A percentile compares a stretch with the other conserved stretches of the same genome.
Evolutionary conservation across 192 early-diverging fungal genomes (phyloP).

Genomic region (Linnemannia schmuckeri): DNA sequence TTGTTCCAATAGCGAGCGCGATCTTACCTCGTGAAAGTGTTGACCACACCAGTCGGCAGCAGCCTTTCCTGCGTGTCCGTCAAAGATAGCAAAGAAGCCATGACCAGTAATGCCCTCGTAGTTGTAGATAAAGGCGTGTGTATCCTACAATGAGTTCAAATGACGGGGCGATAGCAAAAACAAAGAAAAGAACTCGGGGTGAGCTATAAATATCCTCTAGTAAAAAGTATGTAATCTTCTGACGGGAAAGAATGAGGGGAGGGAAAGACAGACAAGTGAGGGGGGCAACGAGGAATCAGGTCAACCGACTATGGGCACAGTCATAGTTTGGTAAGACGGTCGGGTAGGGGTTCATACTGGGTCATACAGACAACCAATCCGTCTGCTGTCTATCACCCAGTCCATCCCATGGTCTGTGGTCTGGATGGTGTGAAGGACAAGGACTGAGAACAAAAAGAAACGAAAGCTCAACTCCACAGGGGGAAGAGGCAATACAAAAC

Average conservation of each 20-base stretch:
- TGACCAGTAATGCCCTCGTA: slow-evolving; percentile 85
- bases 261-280: slow-evolving; percentile 7
- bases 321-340: neutral
- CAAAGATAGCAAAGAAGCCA: slow-evolving; percentile 95
- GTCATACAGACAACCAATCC: neutral
- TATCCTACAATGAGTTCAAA: slow-evolving; percentile 68
- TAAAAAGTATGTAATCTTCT: slow-evolving; percentile 1
- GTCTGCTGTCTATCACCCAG: neutral
- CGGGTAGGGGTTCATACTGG: neutral
- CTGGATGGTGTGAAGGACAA: neutral
- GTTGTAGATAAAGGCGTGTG: slow-evolving; percentile 88
- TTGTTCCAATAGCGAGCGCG: neutral
- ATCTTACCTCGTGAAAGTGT: slow-evolving; percentile 81
- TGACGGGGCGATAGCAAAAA: neutral
- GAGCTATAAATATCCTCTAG: slow-evolving; percentile 3
- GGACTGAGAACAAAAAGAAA: neutral
- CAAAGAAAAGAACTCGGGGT: slow-evolving; percentile 21
- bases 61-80: slow-evolving; percentile 96
- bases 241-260: slow-evolving; percentile 4
- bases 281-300: slow-evolving; percentile 2
- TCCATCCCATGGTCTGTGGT: neutral
- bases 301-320: slow-evolving; percentile 12
- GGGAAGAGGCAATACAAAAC: neutral
- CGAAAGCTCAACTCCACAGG: neutral
- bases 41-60: slow-evolving; percentile 97